Evolutionary conservation across 805 yeast species (phyloP).

Genomic region (Yamadazyma nakazawae): DNA sequence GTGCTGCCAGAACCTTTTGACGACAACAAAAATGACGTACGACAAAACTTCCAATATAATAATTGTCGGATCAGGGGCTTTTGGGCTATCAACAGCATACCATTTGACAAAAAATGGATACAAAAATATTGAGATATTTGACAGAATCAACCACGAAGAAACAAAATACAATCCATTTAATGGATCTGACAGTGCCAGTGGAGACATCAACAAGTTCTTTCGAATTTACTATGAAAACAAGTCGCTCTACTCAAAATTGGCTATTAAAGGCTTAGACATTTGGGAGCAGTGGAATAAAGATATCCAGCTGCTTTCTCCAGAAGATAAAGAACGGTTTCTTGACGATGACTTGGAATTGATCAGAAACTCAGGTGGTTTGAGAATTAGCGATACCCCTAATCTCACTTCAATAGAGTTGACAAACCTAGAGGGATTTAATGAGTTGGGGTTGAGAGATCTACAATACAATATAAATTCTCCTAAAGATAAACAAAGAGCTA

Average conservation of each 20-base stretch:
- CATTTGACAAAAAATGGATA: constrained; percentile 36
- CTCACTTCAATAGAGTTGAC: constrained; percentile 17
- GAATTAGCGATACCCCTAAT: constrained; percentile 20
- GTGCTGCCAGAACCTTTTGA: not conserved
- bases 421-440: constrained; percentile 17
- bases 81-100: constrained; percentile 48
- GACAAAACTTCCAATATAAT: constrained; percentile 21
- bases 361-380: constrained; percentile 25
- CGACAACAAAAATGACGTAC: not conserved
- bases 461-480: constrained; percentile 26
- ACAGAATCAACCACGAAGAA: constrained; percentile 17
- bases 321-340: not conserved
- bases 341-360: constrained; percentile 19
- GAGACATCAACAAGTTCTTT: constrained; percentile 38
- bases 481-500: constrained; percentile 28
- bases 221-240: constrained; percentile 38
- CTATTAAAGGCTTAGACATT: constrained; percentile 16
- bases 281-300: constrained; percentile 22
- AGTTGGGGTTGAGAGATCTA: constrained; percentile 24
- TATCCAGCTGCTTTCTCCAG: constrained; percentile 9
- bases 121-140: constrained; percentile 25
- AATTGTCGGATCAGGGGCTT: constrained; percentile 52
- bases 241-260: constrained; percentile 25
- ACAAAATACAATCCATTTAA: constrained; percentile 7
- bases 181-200: constrained; percentile 40